Evolutionary conservation across 2,329 filamentous ascomycete genomes (phyloP).

Genomic region (Gaeumannomyces sp.): DNA sequence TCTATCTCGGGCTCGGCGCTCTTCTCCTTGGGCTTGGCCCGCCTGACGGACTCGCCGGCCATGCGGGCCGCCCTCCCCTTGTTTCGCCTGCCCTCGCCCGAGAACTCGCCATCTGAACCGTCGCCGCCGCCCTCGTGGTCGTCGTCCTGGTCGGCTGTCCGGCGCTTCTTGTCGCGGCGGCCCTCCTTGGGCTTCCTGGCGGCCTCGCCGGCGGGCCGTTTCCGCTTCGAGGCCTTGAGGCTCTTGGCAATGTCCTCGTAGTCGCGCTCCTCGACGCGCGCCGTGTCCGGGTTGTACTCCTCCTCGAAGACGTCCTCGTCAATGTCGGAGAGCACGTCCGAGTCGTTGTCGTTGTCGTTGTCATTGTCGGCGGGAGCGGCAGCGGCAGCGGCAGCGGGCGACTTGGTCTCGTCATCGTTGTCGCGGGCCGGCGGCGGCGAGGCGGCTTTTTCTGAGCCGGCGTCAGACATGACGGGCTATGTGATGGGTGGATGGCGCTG

Average conservation of each 20-base stretch:
- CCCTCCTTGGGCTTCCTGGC: conserved; percentile 68
- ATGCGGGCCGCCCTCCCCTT: conserved; percentile 23
- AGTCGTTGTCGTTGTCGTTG: conserved; percentile 42
- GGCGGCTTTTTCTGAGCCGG: conserved; percentile 6
- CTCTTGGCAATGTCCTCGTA: conserved; percentile 60
- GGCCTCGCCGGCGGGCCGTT: conserved; percentile 56
- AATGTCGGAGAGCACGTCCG: conserved; percentile 58
- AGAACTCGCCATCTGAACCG: conserved; percentile 35
- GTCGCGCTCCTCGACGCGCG: conserved; percentile 58
- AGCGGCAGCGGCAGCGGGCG: conserved; percentile 6
- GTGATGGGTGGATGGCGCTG: neutral
- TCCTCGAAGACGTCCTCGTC: conserved; percentile 66
- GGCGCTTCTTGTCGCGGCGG: conserved; percentile 61
- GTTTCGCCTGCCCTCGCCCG: conserved; percentile 19
- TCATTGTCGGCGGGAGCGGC: conserved; percentile 33
- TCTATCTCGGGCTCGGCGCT: conserved; percentile 51
- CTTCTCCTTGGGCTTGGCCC: conserved; percentile 31
- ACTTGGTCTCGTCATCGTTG: conserved; percentile 16
- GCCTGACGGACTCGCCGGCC: conserved; percentile 35
- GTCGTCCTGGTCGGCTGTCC: conserved; percentile 44
- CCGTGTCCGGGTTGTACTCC: conserved; percentile 60
- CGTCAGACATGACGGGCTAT: conserved; percentile 11
- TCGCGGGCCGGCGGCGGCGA: conserved; percentile 10
- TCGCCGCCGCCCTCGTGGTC: conserved; percentile 42
- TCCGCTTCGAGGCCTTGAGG: conserved; percentile 59